Evolutionary conservation across 139 green algal genomes (phyloP), one percentile per base, ranked within the genome.

Genomic region (Chlamydomonas schloesseri): DNA sequence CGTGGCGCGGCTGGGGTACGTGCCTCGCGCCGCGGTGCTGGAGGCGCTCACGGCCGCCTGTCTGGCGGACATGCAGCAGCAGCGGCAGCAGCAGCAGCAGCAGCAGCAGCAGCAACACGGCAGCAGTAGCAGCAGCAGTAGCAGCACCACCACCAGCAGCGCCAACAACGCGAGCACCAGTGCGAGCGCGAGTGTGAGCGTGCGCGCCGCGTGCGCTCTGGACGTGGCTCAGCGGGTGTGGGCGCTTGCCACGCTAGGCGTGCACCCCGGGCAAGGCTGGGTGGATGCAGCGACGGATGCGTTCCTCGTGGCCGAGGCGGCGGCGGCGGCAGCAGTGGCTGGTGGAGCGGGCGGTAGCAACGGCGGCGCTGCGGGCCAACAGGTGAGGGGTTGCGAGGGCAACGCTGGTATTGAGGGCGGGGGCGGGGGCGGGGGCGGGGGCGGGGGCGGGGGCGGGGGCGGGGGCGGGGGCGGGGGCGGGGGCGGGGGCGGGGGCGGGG

Each of bases 191-290:
- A n/a, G n/a, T n/a, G n/a, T n/a, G n/a, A n/a, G n/a, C n/a, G n/a
- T n/a, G n/a, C n/a, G n/a, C n/a, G n/a, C n/a, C n/a, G 24, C 71
- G 58, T 62, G 55, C n/a, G 46, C 73, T 1, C 34, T 72, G 58
- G 75, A 82, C 17, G 29, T 82, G 24, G 57, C 75, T 26, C 75
- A 82, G 34, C 33, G 75, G 23, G 24, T 36, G 20, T 82, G 75
- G 75, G 75, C 75, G 31, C 37, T 82, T 34, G 75, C 75, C 23
- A 42, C 75, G 58, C 60, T 82, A 58, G 75, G 75, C 1, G 46
- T 34, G 29, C 75, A 82, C 37, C 75, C 75, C 0, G 36, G 75
- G 26, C 24, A 13, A 24, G 75, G 60, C 15, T 82, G 75, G 75
- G 57, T 82, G 58, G 58, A 71, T 24, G 18, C 71, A 4, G 26